These are phyloP conservation scores for Massarina eburnea DNA, from an alignment of 2,329 filamentous ascomycete species.

Conservation along the genomic window DNA sequence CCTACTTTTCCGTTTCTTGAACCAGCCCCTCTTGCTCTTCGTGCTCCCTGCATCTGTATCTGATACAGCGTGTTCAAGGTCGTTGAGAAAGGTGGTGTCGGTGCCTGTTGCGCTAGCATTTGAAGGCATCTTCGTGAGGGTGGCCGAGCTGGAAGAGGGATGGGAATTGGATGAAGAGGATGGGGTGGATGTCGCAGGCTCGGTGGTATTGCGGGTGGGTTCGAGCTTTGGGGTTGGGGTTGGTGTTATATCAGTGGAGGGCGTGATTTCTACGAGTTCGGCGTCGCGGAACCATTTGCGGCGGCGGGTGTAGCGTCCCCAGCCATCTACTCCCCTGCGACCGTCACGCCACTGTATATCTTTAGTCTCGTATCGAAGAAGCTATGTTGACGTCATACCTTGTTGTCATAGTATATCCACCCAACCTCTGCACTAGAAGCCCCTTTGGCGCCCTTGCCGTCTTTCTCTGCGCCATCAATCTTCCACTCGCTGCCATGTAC, in stretches of 20 bases:
- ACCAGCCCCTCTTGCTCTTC: slow-evolving; percentile 39
- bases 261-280: slow-evolving; percentile 77
- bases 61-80: slow-evolving; percentile 28
- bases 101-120: slow-evolving; percentile 29
- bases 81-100: slow-evolving; percentile 26
- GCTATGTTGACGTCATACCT: slow-evolving; percentile 56
- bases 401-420: slow-evolving; percentile 98
- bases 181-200: slow-evolving; percentile 14
- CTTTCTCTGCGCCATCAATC: slow-evolving; percentile 68
- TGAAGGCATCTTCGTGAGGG: slow-evolving; percentile 23
- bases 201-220: slow-evolving; percentile 29
- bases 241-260: slow-evolving; percentile 49
- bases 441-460: slow-evolving; percentile 40
- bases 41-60: slow-evolving; percentile 37
- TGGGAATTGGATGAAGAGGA: neutral
- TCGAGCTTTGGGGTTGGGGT: slow-evolving; percentile 44
- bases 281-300: slow-evolving; percentile 97
- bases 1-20: slow-evolving; percentile 34
- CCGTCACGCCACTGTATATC: slow-evolving; percentile 78
- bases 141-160: slow-evolving; percentile 17
- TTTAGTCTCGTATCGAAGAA: slow-evolving; percentile 12
- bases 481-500: slow-evolving; percentile 82
- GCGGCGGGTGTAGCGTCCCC: slow-evolving; percentile 90
- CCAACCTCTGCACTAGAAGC: slow-evolving; percentile 59
- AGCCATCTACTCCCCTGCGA: slow-evolving; percentile 80